Evolutionary conservation across 1,139 yeast genomes (phyloP), one percentile per base, ranked within the genome.

Genomic region (Scheffersomyces lignicola): DNA sequence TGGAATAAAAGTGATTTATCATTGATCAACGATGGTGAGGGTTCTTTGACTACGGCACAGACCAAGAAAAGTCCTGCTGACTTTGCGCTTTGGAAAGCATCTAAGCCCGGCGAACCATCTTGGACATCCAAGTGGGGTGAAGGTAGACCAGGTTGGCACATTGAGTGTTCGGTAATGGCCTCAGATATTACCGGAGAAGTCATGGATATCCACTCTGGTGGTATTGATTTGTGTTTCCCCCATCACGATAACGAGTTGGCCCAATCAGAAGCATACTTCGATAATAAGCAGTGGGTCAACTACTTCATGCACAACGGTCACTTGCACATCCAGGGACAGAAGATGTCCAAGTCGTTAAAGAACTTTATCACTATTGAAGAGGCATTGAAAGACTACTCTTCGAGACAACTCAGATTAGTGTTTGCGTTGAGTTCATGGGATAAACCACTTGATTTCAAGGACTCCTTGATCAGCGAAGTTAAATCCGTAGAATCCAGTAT

Each of bases 141-240:
- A 40, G 99, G 98, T 33, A 83, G 99, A 59, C 99, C 99, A 3
- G 99, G 99, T 2, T 92, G 99, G 99, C 99, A 92, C 58, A 92
- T 92, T 60, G 99, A 92, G 64, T 92, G 99, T 72, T 89, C 97
- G 5, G 98, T 92, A 11, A 92, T 92, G 99, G 98, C 98, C 1
- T 77, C 92, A 35, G 96, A 89, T 50, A 76, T 89, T 32, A 73
- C 86, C 29, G 97, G 97, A 1, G 64, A 76, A 23, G 73, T 75
- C 39, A 84, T 94, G 74, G 99, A 92, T 62, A 88, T 92, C 47
- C 99, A 92, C 59, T 83, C 96, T 15, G 98, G 99, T 38, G 99
- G 98, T 45, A 80, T 92, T 41, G 99, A 92, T 62, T 75, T 92
- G 53, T 96, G 97, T 20, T 94, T 92, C 70, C 99, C 99, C n/a